Conservation (phyloP, 73 alveolate species). For the Uronychia setigera region DNA sequence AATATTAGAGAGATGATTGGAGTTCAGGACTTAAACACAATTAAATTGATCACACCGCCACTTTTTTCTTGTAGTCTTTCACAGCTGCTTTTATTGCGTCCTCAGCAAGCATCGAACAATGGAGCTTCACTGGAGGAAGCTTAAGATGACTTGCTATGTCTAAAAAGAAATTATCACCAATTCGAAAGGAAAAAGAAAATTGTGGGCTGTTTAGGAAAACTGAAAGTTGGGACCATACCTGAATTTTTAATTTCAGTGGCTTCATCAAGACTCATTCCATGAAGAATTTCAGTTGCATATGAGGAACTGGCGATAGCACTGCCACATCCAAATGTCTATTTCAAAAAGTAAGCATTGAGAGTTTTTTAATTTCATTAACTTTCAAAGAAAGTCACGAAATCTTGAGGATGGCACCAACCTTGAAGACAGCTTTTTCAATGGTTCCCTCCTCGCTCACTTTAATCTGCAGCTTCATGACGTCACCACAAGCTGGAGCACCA, state of each 20-base stretch:
- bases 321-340: conserved; percentile 98
- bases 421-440: conserved; percentile 93
- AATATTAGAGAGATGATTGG: no score
- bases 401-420: no score
- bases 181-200: no score
- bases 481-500: conserved; percentile 98
- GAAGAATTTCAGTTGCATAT: conserved; percentile 89
- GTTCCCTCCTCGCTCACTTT: conserved; percentile 89
- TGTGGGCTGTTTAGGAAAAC: no score
- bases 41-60: no score
- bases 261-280: conserved; percentile 86
- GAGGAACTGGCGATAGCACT: conserved; percentile 95
- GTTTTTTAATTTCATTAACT: no score
- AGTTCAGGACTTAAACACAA: no score
- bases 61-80: conserved; percentile 78
- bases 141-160: conserved; percentile 88
- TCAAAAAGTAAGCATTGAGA: no score
- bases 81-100: conserved; percentile 96
- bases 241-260: conserved; percentile 89
- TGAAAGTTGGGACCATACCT: no score
- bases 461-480: conserved; percentile 94
- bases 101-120: conserved; percentile 97
- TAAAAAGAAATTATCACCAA: no score
- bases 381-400: no score
- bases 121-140: conserved; percentile 94